Evolutionary conservation across 176 grass and related monocot species (phyloP), one percentile per base, ranked within the genome.

Genomic region (Canna indica): DNA sequence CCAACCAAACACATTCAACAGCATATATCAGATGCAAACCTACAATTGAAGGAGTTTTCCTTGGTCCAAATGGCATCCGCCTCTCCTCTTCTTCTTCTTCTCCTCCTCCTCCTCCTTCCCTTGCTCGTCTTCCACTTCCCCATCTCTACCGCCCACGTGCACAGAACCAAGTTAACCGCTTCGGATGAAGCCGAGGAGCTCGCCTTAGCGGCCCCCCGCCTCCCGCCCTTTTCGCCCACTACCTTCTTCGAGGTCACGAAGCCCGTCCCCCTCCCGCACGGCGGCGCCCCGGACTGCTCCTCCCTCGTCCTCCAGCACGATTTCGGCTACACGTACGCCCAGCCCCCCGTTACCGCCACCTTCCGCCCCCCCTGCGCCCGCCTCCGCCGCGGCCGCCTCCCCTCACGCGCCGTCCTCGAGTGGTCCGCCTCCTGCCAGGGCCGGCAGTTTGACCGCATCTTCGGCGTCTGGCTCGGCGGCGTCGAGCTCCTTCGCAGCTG

Each of bases 191-290:
- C 13, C 28, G 11, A 78, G 57, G 71, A 76, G 14, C 24, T 70
- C 10, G 78, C 81, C 1, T 77, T 81, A 13, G 60, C 45, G 36
- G 57, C 64, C 36, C 47, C 56, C 64, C 81, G 75, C 45, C 71
- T 72, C 3, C 76, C 12, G 1, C 42, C 18, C 35, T 66, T 75
- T 85, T 54, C 81, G 10, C 78, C 68, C 65, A 77, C 57, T 42
- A 88, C 82, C 30, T 91, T 88, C 82, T 91, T 91, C 68, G 89
- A 91, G 89, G 89, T 91, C 61, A 76, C 81, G 50, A 77, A 78
- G 2, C 89, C 89, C 67, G 77, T 91, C 44, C 79, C 42, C 8
- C 79, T 83, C 39, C 85, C 85, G 56, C 17, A 5, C 12, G 86
- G 76, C 32, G 79, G 76, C 81, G 79, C 67, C 3, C 78, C 77